These are phyloP conservation scores for Venturia carpophila DNA, from an alignment of 2,329 filamentous ascomycete species.

Conservation along the genomic window DNA sequence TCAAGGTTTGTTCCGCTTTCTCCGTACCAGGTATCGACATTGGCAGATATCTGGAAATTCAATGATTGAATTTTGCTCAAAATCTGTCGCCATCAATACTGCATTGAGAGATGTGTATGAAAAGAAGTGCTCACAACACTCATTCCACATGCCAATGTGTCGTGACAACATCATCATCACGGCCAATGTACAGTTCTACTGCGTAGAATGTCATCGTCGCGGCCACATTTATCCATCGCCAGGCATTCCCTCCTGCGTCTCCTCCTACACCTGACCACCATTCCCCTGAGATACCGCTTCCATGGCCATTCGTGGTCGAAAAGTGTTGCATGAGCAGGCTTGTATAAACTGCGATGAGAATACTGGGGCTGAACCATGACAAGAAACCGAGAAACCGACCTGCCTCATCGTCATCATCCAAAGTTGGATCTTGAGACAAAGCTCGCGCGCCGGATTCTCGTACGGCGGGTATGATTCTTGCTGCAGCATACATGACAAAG, in stretches of 20 bases:
- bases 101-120: too few species aligned
- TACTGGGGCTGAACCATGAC: conserved; percentile 90
- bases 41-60: neutral
- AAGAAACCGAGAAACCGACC: conserved; percentile 73
- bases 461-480: conserved; percentile 89
- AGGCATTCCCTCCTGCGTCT: conserved; percentile 74
- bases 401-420: conserved; percentile 79
- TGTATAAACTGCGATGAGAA: conserved; percentile 92
- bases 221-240: conserved; percentile 89
- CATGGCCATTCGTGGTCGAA: conserved; percentile 56
- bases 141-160: conserved; percentile 92
- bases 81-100: neutral
- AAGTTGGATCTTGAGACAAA: conserved; percentile 72
- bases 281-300: conserved; percentile 51
- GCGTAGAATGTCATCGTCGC: conserved; percentile 86
- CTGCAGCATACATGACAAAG: conserved; percentile 91
- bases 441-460: conserved; percentile 77
- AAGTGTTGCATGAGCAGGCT: conserved; percentile 95
- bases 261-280: conserved; percentile 84
- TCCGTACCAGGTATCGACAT: neutral
- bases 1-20: neutral
- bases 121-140: conserved; percentile 26
- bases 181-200: conserved; percentile 79
- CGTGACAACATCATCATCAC: conserved; percentile 62
- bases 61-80: neutral